phyloP scores from a whole-genome alignment of 805 yeast genomes.

The Saturnispora kantuleensis region DNA sequence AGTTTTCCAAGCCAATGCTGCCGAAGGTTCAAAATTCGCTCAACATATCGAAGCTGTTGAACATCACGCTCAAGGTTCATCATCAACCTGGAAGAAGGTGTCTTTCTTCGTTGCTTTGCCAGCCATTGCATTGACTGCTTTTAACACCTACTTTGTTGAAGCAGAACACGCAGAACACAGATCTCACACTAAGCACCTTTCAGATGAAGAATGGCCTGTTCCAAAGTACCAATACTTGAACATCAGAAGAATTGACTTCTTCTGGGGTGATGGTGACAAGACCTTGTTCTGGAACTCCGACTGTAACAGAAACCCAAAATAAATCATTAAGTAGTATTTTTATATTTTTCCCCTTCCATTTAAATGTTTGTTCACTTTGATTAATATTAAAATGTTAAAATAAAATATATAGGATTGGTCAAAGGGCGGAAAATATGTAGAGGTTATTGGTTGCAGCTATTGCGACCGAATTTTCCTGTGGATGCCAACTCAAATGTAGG shows the following conservation, averaged over 20 bases:
- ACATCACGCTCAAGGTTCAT: conserved; percentile 72
- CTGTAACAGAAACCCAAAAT: conserved; percentile 72
- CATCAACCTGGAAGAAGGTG: conserved; percentile 78
- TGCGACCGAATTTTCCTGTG: conserved; percentile 91
- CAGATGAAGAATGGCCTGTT: conserved; percentile 89
- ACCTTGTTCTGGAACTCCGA: conserved; percentile 94
- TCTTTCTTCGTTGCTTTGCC: conserved; percentile 76
- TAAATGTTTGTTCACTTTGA: conserved; percentile 1
- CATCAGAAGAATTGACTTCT: conserved; percentile 76
- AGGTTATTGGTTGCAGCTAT: conserved; percentile 96
- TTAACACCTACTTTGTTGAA: conserved; percentile 76
- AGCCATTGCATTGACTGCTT: conserved; percentile 62
- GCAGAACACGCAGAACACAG: conserved; percentile 86
- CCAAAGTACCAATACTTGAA: conserved; percentile 81
- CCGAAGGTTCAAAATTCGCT: conserved; percentile 64
- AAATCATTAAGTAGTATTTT: conserved; percentile 2
- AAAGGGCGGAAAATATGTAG: conserved; percentile 71
- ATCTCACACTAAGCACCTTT: conserved; percentile 57
- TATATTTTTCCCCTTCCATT: conserved; percentile 2
- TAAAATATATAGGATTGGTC: conserved; percentile 10
- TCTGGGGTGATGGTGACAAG: conserved; percentile 99
- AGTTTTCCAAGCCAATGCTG: conserved; percentile 44
- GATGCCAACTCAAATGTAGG: conserved; percentile 97
- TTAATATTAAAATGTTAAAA: background rate
- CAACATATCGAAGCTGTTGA: conserved; percentile 51